These are phyloP conservation scores for Aspergillus ochraceus DNA, from an alignment of 2,329 filamentous ascomycete species.

Conservation along the genomic window DNA sequence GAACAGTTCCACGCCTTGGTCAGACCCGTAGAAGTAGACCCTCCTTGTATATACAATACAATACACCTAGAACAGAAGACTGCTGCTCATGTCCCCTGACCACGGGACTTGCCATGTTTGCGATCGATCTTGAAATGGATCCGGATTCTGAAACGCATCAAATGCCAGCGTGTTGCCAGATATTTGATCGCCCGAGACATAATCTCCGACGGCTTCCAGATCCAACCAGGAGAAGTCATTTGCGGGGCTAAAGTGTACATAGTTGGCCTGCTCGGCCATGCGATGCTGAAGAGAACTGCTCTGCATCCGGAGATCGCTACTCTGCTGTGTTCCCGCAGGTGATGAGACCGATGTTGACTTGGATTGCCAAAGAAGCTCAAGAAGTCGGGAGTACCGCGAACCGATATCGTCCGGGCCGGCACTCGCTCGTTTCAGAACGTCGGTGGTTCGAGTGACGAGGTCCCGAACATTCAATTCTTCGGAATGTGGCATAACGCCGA, in stretches of 20 bases:
- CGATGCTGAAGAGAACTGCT: constrained; percentile 30
- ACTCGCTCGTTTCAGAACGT: constrained; percentile 60
- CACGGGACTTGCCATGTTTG: constrained; percentile 43
- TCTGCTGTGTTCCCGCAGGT: constrained; percentile 29
- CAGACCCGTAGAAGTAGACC: background rate
- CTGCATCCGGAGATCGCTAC: constrained; percentile 33
- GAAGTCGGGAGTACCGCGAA: constrained; percentile 60
- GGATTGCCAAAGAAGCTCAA: constrained; percentile 61
- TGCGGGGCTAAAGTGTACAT: constrained; percentile 46
- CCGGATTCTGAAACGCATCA: constrained; percentile 36
- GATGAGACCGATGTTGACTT: constrained; percentile 30
- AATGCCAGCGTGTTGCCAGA: constrained; percentile 36
- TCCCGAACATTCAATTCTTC: constrained; percentile 58
- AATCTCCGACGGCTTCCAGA: constrained; percentile 60
- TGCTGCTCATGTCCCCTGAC: constrained; percentile 41
- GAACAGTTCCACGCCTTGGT: background rate
- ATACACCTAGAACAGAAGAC: constrained; percentile 32
- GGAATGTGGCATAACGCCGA: constrained; percentile 58
- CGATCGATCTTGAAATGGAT: constrained; percentile 32
- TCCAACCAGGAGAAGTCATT: constrained; percentile 65
- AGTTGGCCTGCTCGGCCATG: constrained; percentile 35
- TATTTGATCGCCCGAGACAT: constrained; percentile 50
- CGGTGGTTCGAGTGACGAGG: constrained; percentile 59
- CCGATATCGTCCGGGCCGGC: constrained; percentile 60
- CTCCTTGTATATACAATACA: background rate